Base-by-base conservation (phyloP, 2,329 filamentous ascomycete species). In the Cordyceps javanica region DNA sequence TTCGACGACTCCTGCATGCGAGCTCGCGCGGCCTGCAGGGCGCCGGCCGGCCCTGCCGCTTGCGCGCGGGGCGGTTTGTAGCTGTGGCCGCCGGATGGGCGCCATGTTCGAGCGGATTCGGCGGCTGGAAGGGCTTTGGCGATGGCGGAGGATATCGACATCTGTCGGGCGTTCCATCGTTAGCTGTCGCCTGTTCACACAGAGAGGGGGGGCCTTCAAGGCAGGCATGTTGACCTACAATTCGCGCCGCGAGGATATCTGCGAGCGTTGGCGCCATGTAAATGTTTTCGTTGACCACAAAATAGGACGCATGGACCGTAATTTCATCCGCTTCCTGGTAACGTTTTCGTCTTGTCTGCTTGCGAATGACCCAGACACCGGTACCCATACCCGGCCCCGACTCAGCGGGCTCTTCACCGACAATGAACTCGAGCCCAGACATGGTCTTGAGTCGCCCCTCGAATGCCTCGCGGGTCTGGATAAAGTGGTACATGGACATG, bases 351-450 rank as follows among this genome's bases (percentile, higher is more conserved):
- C 85, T 75, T 26, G 79, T 83, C 71, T 88, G 85, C 74, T 88
- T 88, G 65, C 83, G 80, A 63, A 88, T 86, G 28, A 87, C 82
- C 85, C 85, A 88, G 9, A 88, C 83, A 28, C 84, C 85, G 0
- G 84, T 87, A 46, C 84, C 85, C 41, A 82, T 84, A n/a, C 82
- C 82, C 0, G 82, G 82, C 0, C 77, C 81, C 64, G 79, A 83
- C 69, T 87, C 83, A 28, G 82, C 82, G 1, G 83, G 84, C 62
- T 85, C 82, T 66, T 87, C 81, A 38, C 82, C 82, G 54, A 88
- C 83, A 52, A 86, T 77, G 67, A 84, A 88, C 71, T 88, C 85
- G 49, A 87, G 73, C 3, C 85, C 85, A 1, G 80, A 79, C 85
- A 88, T 88, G 58, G 80, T 82, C 62, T 77, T 79, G 36, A 88